Conservation (phyloP, 208 protist genomes). For the Angomonas ambiguus region DNA sequence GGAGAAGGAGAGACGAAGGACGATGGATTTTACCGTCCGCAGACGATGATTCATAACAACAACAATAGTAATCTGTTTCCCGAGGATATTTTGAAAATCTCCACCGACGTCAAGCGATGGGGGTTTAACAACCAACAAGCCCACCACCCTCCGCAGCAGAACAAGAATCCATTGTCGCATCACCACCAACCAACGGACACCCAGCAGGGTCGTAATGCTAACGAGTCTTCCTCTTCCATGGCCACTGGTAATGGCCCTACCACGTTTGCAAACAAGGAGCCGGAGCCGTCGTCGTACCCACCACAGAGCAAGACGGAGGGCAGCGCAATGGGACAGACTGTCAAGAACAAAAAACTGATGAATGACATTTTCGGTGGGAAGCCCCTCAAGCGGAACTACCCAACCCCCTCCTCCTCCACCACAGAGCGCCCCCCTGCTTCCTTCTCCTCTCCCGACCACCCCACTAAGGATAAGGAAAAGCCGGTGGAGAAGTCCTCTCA, state of each 20-base stretch:
- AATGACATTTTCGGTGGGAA: slow-evolving; percentile 40
- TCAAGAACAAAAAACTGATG: slow-evolving; percentile 38
- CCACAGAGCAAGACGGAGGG: too few relatives aligned
- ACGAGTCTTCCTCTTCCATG: too few relatives aligned
- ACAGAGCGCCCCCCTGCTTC: not conserved
- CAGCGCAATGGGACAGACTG: not conserved
- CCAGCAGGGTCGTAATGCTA: not conserved
- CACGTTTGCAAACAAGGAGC: not conserved
- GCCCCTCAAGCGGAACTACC: not conserved
- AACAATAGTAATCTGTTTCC: slow-evolving; percentile 3
- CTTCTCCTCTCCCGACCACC: not conserved
- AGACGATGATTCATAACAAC: not conserved
- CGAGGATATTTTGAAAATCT: not conserved
- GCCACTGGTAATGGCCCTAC: not conserved
- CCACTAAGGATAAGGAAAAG: too few relatives aligned
- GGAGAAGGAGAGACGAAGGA: too few relatives aligned
- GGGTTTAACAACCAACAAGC: not conserved
- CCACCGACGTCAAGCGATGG: not conserved
- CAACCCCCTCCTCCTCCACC: not conserved
- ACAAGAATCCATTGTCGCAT: too few relatives aligned
- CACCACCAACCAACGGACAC: not conserved
- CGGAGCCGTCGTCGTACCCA: too few relatives aligned
- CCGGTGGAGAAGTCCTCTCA: too few relatives aligned
- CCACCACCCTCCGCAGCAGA: too few relatives aligned
- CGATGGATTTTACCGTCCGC: not conserved